These are phyloP conservation scores for Nicotiana obtusifolia DNA, from an alignment of 257 asterid species.

Conservation along the genomic window DNA sequence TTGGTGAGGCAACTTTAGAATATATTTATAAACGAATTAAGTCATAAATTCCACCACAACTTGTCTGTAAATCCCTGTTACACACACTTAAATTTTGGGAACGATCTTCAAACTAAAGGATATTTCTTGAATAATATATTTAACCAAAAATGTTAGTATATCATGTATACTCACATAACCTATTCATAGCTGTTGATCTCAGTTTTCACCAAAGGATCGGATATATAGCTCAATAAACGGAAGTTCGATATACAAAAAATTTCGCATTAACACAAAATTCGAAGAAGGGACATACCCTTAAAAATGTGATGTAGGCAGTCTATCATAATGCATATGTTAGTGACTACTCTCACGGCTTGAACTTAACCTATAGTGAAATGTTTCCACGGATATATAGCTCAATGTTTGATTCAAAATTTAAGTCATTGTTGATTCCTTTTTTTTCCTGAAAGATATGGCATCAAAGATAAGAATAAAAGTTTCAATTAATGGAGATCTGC, in stretches of 20 bases:
- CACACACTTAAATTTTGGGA: not conserved
- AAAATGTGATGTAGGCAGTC: too few relatives aligned
- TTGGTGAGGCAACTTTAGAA: not conserved
- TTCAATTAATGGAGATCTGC: not conserved
- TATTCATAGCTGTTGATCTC: too few relatives aligned
- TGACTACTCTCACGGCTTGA: too few relatives aligned
- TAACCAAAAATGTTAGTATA: not conserved
- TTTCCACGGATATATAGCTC: not conserved
- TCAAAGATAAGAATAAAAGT: not conserved
- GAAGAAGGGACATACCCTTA: too few relatives aligned
- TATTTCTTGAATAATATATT: not conserved
- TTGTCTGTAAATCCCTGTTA: not conserved
- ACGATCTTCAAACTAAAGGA: too few relatives aligned
- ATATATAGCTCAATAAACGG: too few relatives aligned
- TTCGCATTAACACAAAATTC: too few relatives aligned
- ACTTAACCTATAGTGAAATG: too few relatives aligned
- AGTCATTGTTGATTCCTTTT: not conserved
- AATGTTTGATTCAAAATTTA: not conserved
- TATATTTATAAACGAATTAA: not conserved
- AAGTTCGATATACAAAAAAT: too few relatives aligned
- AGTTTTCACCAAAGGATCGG: not conserved
- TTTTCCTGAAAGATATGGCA: not conserved
- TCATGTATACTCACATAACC: too few relatives aligned
- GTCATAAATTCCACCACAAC: not conserved
- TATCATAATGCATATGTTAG: too few relatives aligned